Evolutionary conservation across 1,139 yeast species (phyloP).

Genomic region (Pichiaceae sp.): DNA sequence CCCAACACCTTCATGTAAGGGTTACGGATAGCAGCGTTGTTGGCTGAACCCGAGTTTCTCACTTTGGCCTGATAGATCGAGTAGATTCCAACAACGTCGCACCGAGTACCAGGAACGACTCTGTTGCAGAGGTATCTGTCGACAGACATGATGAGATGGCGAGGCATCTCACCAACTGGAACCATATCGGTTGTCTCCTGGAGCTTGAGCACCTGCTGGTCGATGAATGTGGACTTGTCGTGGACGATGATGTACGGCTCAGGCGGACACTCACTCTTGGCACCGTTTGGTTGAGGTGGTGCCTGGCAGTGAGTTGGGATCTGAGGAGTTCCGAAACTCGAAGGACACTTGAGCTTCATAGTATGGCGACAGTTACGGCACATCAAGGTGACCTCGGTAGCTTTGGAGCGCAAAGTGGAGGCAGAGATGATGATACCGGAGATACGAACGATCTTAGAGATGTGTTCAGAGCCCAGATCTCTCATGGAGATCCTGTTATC

Average conservation of each 20-base stretch:
- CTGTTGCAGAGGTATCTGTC: slow-evolving; percentile 86
- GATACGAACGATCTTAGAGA: slow-evolving; percentile 81
- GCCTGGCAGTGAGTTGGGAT: slow-evolving; percentile 67
- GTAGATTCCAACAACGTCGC: slow-evolving; percentile 85
- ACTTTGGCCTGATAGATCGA: slow-evolving; percentile 76
- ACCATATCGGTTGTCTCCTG: slow-evolving; percentile 98
- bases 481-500: slow-evolving; percentile 71
- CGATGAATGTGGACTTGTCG: slow-evolving; percentile 85
- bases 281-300: slow-evolving; percentile 45
- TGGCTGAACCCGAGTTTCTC: slow-evolving; percentile 30
- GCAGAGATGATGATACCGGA: slow-evolving; percentile 93
- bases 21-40: slow-evolving; percentile 80
- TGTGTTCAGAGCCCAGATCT: slow-evolving; percentile 78
- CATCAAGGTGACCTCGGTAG: slow-evolving; percentile 75
- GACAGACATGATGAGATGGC: slow-evolving; percentile 81
- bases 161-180: slow-evolving; percentile 98
- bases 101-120: slow-evolving; percentile 92
- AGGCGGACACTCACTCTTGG: slow-evolving; percentile 67
- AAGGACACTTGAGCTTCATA: slow-evolving; percentile 51
- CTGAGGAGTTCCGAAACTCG: slow-evolving; percentile 73
- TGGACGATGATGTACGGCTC: slow-evolving; percentile 93
- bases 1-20: slow-evolving; percentile 89
- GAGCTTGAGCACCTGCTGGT: slow-evolving; percentile 86
- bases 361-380: slow-evolving; percentile 88
- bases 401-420: slow-evolving; percentile 81